Base-by-base conservation (phyloP, 306 rosid genomes). In the Cicer pinnatifidum region DNA sequence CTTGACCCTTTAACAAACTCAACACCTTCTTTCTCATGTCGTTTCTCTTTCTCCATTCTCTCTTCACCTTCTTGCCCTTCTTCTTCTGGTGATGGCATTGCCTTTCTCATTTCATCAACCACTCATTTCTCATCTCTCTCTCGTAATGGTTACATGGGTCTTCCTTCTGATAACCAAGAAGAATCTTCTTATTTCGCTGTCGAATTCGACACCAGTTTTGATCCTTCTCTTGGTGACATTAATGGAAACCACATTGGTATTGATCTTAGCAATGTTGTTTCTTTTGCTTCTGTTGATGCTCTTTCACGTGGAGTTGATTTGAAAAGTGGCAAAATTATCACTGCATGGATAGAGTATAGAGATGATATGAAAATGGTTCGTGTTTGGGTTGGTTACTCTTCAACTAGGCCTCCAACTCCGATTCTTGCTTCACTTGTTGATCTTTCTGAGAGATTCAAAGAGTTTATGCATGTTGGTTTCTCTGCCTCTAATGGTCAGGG, bases 381-480 rank as follows among this genome's bases (percentile, higher is more conserved):
- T 46, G 96, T 90, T 3, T 92, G 95, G 96, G 71, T 87, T 28
- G 83, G 82, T 5, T 84, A 87, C 19, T 83, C 98, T 6, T 77
- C 82, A 0, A 78, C 54, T 38, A 56, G 90, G 51, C 96, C 97
- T 6, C 47, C 67, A 3, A 71, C 72, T 41, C 97, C 98, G 0
- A 35, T 88, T 78, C 82, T 92, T 35, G 88, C 79, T 56, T 81
- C 85, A 7, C 73, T 75, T 46, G 38, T 92, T n/a, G 95, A 92
- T 54, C 92, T 92, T 44, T 84, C 95, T 9, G 53, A 77, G 39
- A 80, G 54, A 6, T 75, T 92, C 52, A 76, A 82, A 54, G 92
- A 87, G 84, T 87, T 80, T 59, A 89, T 90, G 97, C 87, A 79
- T 73, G 91, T 92, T 9, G 97, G 97, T 0, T 92, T 92, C 81